Percentiles rank a stretch among this genome's conserved stretches.
phyloP scores from a whole-genome alignment of 495 filamentous ascomycete genomes.

The Neurospora sp. region DNA sequence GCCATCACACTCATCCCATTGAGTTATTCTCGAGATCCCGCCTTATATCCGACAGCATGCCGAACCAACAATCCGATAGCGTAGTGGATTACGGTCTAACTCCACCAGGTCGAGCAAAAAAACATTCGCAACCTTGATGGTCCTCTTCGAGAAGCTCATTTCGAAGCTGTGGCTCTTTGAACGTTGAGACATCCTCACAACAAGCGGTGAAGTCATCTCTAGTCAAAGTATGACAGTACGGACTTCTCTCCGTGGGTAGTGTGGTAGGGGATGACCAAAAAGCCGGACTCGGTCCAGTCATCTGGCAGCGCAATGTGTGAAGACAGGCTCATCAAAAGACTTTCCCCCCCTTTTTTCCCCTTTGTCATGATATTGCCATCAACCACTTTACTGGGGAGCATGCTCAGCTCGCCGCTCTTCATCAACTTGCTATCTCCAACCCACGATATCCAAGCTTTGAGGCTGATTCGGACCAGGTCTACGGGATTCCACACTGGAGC shows the following conservation, averaged over 20 bases:
- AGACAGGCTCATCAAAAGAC: background rate
- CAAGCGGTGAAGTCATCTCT: background rate
- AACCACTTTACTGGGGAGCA: background rate
- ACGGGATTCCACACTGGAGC: background rate
- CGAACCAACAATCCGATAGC: background rate
- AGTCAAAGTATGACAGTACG: background rate
- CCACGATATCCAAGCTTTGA: background rate
- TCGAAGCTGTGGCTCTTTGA: background rate
- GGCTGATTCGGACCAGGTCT: background rate
- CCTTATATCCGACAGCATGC: background rate
- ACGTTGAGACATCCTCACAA: background rate
- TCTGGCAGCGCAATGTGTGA: background rate
- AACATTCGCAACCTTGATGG: background rate
- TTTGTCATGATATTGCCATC: background rate
- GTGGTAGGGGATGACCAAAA: background rate
- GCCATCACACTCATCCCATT: background rate
- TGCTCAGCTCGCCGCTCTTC: background rate
- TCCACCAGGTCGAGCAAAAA: background rate
- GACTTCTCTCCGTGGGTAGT: background rate
- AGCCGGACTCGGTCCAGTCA: background rate
- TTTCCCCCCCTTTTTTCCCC: background rate
- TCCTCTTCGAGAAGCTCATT: background rate
- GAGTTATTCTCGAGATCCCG: background rate
- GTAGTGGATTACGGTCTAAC: background rate
- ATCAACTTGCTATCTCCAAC: background rate